phyloP scores from a whole-genome alignment of 1,284 basidiomycete species.

The Cystobasidiaceae sp. region DNA sequence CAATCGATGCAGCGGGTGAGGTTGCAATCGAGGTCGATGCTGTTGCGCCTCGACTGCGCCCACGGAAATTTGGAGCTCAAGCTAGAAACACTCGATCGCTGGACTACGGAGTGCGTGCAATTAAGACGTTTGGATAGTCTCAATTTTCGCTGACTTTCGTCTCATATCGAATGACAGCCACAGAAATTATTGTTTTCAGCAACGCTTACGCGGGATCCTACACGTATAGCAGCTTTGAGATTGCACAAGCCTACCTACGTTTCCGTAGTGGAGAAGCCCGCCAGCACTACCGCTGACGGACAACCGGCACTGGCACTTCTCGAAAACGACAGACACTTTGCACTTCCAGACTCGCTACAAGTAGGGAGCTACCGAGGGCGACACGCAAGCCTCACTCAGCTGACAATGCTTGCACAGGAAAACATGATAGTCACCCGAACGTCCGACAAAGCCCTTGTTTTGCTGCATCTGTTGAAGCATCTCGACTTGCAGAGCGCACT shows the following conservation, averaged over 20 bases:
- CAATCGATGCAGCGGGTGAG: not conserved
- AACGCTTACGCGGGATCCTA: slow-evolving; percentile 88
- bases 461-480: slow-evolving; percentile 75
- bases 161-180: slow-evolving; percentile 56
- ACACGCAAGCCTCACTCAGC: no score
- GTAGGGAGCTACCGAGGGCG: no score
- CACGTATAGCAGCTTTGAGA: slow-evolving; percentile 77
- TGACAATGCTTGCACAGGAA: slow-evolving; percentile 62
- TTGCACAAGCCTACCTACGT: slow-evolving; percentile 81
- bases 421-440: slow-evolving; percentile 77
- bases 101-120: no score
- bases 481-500: slow-evolving; percentile 64
- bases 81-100: no score
- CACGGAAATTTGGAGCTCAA: no score
- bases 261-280: slow-evolving; percentile 61
- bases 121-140: no score
- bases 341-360: slow-evolving; percentile 68
- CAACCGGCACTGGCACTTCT: slow-evolving; percentile 49
- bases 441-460: slow-evolving; percentile 76
- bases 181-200: slow-evolving; percentile 97
- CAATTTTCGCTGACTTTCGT: no score
- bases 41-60: no score
- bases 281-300: slow-evolving; percentile 39
- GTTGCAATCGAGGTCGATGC: not conserved
- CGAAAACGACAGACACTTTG: slow-evolving; percentile 65